Conservation (phyloP, 768 basidiomycete genomes). For the Hortiboletus flavorubellus region DNA sequence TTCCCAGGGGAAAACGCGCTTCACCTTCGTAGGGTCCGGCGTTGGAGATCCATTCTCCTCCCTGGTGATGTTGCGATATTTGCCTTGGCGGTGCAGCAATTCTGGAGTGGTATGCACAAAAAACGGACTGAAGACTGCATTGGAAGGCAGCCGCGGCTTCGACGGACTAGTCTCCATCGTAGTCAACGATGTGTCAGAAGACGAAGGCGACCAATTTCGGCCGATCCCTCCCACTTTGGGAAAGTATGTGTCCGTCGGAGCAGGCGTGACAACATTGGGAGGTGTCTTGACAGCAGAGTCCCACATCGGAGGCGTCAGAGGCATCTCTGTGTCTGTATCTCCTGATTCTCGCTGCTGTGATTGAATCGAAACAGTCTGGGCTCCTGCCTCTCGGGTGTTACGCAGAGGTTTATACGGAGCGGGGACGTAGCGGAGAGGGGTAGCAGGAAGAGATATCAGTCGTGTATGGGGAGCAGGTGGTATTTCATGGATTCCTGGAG, state of each 20-base stretch:
- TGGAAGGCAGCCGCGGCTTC: constrained; percentile 15
- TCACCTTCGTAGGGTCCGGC: constrained; percentile 72
- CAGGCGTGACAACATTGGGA: constrained; percentile 55
- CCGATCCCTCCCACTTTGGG: constrained; percentile 84
- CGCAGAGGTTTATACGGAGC: constrained; percentile 15
- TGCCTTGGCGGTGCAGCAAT: constrained; percentile 62
- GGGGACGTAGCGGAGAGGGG: constrained; percentile 24
- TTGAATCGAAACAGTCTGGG: constrained; percentile 23
- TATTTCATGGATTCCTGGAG: constrained; percentile 58
- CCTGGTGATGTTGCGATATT: constrained; percentile 62
- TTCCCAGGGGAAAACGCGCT: constrained; percentile 95
- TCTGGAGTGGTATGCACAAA: constrained; percentile 62
- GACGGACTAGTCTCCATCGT: constrained; percentile 17
- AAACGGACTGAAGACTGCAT: constrained; percentile 59
- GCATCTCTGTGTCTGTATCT: constrained; percentile 47
- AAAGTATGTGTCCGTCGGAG: constrained; percentile 73
- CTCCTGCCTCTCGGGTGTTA: constrained; percentile 16
- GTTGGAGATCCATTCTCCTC: constrained; percentile 44
- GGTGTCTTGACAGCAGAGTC: constrained; percentile 80
- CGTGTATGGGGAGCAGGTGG: constrained; percentile 59
- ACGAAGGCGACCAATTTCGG: constrained; percentile 25
- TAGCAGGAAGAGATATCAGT: constrained; percentile 46
- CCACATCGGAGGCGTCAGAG: constrained; percentile 71
- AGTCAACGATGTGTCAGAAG: constrained; percentile 25
- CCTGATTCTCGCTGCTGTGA: constrained; percentile 11